Base-by-base conservation (phyloP, 2,329 filamentous ascomycete genomes). In the Pestalotiopsis sp. region DNA sequence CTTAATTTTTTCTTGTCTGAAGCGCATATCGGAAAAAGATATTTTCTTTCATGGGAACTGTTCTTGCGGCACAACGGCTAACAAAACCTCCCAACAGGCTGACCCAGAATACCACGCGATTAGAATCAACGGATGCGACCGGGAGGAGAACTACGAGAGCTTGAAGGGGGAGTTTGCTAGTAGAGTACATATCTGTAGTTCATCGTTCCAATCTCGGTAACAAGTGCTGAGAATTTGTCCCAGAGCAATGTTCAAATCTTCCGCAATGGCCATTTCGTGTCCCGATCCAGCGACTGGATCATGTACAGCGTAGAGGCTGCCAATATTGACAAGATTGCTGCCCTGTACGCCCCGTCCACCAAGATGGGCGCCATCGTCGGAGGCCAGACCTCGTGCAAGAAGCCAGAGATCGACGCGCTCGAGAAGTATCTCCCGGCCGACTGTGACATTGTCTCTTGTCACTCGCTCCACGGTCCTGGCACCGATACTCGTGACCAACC, bases 291-390 rank as follows among this genome's bases (percentile, higher is more conserved):
- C 91, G 95, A 98, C 87, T 98, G 95, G 82, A 97, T 98, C 83
- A 94, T 99, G 79, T 99, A 99, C 87, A 97, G 93, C 82, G 96
- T 99, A 81, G 95, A 98, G 83, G 96, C 96, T 71, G 94, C 94
- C 75, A 89, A 91, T 73, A 97, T 99, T 80, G 92, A 94, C 79
- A 88, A 87, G 73, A 93, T 98, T 75, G 96, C 98, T 76, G 92
- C 91, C 71, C 86, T 92, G 76, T 99, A 94, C 81, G 96, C 95
- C 72, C 95, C 95, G 75, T 98, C 96, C 73, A 99, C 96, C 69
- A 98, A 98, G 80, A 88, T 96, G 77, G 92, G 93, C 72, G 96
- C 96, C 72, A 97, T 99, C 71, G 96, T 99, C 25, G 97, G 96
- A 69, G 96, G 96, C 9, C 96, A 99, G 80, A 99, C 96, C 0